Percentiles rank a stretch among this genome's conserved stretches.
These are phyloP conservation scores for Raphanus sativus DNA, from an alignment of 345 rosid genomes.

Conservation along the genomic window DNA sequence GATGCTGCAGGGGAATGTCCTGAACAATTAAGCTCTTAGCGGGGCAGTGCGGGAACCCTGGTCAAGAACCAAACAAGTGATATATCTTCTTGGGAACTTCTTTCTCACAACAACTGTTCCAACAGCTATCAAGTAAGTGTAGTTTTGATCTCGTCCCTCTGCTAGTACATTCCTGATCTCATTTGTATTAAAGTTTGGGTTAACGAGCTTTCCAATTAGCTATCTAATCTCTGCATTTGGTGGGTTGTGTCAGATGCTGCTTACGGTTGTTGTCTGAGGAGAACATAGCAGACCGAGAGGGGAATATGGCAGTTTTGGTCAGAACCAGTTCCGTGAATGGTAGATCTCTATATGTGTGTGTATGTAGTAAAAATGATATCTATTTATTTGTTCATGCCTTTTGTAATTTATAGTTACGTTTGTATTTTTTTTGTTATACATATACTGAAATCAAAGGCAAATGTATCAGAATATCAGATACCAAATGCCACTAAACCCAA, in stretches of 20 bases:
- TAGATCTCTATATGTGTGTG: conserved; percentile 22
- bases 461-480: background rate
- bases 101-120: conserved; percentile 20
- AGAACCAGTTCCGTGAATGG: conserved; percentile 15
- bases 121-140: conserved; percentile 29
- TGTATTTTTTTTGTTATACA: conserved; percentile 9
- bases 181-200: background rate
- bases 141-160: background rate
- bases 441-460: conserved; percentile 11
- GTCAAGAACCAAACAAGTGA: conserved; percentile 44
- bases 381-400: conserved; percentile 19
- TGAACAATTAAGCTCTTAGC: conserved; percentile 46
- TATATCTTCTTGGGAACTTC: conserved; percentile 22
- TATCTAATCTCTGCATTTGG: conserved; percentile 20
- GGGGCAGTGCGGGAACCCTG: conserved; percentile 32
- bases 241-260: conserved; percentile 23
- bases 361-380: conserved; percentile 16
- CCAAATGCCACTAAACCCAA: background rate
- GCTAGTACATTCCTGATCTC: conserved; percentile 5
- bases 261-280: conserved; percentile 26
- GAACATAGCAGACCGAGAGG: conserved; percentile 19
- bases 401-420: conserved; percentile 17
- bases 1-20: conserved; percentile 50
- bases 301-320: conserved; percentile 17
- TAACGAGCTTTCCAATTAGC: background rate